Evolutionary conservation across 2,329 filamentous ascomycete genomes (phyloP).

Genomic region (Bertia moriformis): DNA sequence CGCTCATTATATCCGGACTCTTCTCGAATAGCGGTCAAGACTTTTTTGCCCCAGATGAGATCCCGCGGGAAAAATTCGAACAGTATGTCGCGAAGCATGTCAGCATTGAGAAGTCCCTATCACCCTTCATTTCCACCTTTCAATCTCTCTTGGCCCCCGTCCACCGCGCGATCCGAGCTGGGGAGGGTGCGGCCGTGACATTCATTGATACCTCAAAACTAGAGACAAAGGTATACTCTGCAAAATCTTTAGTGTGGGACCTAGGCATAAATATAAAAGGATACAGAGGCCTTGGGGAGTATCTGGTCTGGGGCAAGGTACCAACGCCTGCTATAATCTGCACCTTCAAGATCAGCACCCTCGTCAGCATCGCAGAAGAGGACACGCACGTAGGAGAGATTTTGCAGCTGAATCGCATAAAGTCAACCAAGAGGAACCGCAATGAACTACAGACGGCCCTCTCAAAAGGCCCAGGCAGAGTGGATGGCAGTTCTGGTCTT

Average conservation of each 20-base stretch:
- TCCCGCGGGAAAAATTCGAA: neutral
- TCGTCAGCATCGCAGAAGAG: neutral
- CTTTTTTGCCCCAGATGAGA: neutral
- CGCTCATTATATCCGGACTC: neutral
- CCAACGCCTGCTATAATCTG: neutral
- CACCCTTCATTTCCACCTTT: conserved; percentile 1
- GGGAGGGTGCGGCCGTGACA: neutral
- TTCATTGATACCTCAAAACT: neutral
- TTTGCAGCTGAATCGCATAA: neutral
- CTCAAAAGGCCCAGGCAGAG: neutral
- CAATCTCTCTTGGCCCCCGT: neutral
- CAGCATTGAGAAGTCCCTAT: neutral
- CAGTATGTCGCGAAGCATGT: neutral
- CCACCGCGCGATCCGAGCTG: neutral
- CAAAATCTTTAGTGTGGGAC: neutral
- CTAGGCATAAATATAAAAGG: neutral
- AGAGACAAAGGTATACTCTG: neutral
- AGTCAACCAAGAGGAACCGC: neutral
- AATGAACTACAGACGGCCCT: neutral
- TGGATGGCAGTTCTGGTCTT: neutral
- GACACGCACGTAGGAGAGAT: neutral
- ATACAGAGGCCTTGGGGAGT: neutral
- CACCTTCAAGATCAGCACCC: neutral
- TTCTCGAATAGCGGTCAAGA: neutral
- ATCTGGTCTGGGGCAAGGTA: neutral